phyloP scores from a whole-genome alignment of 129 eudicot genomes.

The Ambrosia artemisiifolia region DNA sequence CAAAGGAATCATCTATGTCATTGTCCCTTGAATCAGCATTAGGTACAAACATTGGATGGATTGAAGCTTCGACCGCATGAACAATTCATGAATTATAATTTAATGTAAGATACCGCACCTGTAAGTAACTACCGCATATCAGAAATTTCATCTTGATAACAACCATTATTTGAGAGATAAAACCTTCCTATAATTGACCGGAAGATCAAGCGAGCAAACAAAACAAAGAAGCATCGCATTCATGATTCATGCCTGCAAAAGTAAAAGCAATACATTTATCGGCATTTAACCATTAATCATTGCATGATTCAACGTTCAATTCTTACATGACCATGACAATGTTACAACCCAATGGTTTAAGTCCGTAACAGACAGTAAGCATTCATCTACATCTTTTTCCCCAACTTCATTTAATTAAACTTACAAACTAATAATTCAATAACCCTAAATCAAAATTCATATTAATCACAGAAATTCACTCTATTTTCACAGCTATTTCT shows the following conservation, averaged over 20 bases:
- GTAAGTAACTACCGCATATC: constrained; percentile 25
- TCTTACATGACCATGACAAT: not conserved
- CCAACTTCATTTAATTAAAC: not conserved
- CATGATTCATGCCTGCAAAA: constrained; percentile 14
- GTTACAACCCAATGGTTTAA: no score
- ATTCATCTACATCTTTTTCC: not conserved
- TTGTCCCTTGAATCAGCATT: no score
- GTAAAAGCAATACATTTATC: not conserved
- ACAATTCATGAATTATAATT: constrained; percentile 80
- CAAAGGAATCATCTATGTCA: no score
- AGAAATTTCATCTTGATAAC: constrained; percentile 10
- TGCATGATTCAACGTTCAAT: not conserved
- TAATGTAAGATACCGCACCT: constrained; percentile 83
- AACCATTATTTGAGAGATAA: constrained; percentile 10
- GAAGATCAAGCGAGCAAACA: constrained; percentile 2
- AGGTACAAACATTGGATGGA: no score
- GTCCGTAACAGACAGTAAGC: no score
- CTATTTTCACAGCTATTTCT: not conserved
- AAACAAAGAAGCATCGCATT: constrained; percentile 13
- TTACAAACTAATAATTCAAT: not conserved
- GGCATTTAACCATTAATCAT: not conserved
- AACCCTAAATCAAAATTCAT: not conserved
- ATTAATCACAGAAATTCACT: not conserved
- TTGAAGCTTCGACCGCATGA: constrained; percentile 93
- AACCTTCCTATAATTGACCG: not conserved